These are phyloP conservation scores for Ganoderma boninense DNA, from an alignment of 1,284 basidiomycete genomes.

Conservation along the genomic window DNA sequence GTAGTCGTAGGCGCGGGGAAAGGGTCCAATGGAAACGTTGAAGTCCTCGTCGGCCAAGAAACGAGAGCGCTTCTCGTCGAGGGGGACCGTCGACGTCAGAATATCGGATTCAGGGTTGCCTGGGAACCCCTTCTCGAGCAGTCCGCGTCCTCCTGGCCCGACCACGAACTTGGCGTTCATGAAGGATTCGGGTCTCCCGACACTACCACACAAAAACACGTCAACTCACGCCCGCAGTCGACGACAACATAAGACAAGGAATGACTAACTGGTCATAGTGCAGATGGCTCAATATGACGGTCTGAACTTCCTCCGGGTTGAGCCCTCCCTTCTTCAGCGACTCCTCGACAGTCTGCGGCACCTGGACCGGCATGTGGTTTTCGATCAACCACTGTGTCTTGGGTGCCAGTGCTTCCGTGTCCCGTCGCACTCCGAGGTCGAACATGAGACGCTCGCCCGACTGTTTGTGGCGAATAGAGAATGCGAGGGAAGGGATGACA, in stretches of 20 bases:
- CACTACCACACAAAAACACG: slow-evolving; percentile 22
- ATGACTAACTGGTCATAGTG: slow-evolving; percentile 48
- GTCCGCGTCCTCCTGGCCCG: slow-evolving; percentile 45
- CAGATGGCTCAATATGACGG: slow-evolving; percentile 57
- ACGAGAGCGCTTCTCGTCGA: slow-evolving; percentile 45
- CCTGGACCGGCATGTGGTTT: background rate
- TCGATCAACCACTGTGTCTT: background rate
- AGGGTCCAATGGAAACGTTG: slow-evolving; percentile 52
- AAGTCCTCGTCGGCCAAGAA: slow-evolving; percentile 46
- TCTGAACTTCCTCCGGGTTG: slow-evolving; percentile 49
- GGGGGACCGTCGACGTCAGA: slow-evolving; percentile 49
- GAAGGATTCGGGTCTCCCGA: slow-evolving; percentile 56
- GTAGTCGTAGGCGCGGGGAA: slow-evolving; percentile 58
- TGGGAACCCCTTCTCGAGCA: slow-evolving; percentile 52
- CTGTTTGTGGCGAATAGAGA: slow-evolving; percentile 54
- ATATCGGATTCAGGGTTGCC: slow-evolving; percentile 45
- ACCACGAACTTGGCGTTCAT: slow-evolving; percentile 55
- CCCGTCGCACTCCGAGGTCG: slow-evolving; percentile 59
- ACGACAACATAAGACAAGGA: background rate
- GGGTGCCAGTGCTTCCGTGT: slow-evolving; percentile 36
- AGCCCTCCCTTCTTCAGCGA: slow-evolving; percentile 58
- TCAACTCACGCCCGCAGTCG: background rate
- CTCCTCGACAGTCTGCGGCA: slow-evolving; percentile 48
- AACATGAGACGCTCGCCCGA: slow-evolving; percentile 53
- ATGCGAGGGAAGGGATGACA: slow-evolving; percentile 52